These are phyloP conservation scores for Neocucurbitaria cava DNA, from an alignment of 2,329 filamentous ascomycete species.

Conservation along the genomic window DNA sequence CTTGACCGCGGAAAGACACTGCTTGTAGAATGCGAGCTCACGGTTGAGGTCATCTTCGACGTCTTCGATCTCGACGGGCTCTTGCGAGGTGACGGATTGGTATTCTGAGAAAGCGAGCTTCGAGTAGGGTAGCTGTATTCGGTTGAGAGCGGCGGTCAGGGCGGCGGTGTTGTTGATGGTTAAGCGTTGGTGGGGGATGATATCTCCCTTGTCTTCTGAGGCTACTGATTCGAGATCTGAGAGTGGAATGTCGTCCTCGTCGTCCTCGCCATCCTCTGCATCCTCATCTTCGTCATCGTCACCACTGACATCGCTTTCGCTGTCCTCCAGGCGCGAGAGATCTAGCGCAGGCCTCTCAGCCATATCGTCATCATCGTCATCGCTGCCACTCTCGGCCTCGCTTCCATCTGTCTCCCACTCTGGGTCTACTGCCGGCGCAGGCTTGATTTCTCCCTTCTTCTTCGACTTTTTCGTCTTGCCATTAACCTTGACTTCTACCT, in stretches of 20 bases:
- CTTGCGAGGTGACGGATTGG: slow-evolving; percentile 74
- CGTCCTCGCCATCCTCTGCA: slow-evolving; percentile 65
- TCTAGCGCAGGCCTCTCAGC: slow-evolving; percentile 29
- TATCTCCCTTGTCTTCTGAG: slow-evolving; percentile 83
- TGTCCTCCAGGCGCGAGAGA: slow-evolving; percentile 46
- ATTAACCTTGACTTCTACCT: slow-evolving; percentile 37
- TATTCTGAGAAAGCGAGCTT: slow-evolving; percentile 82
- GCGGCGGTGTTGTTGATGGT: slow-evolving; percentile 97
- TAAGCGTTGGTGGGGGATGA: slow-evolving; percentile 87
- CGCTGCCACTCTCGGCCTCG: slow-evolving; percentile 50
- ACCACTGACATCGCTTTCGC: slow-evolving; percentile 51
- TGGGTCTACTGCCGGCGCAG: slow-evolving; percentile 28
- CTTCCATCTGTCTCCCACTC: slow-evolving; percentile 43
- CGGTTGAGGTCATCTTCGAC: slow-evolving; percentile 90
- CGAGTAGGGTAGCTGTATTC: slow-evolving; percentile 74
- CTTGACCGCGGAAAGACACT: slow-evolving; percentile 80
- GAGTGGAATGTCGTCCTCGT: slow-evolving; percentile 86
- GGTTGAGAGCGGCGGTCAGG: slow-evolving; percentile 78
- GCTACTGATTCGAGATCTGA: slow-evolving; percentile 82
- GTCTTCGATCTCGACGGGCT: slow-evolving; percentile 77
- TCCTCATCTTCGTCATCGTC: slow-evolving; percentile 54
- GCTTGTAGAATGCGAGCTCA: slow-evolving; percentile 91
- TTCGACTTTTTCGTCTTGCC: slow-evolving; percentile 41
- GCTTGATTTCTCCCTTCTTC: slow-evolving; percentile 40
- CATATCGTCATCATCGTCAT: slow-evolving; percentile 43